phyloP scores from a whole-genome alignment of 129 eudicot genomes.

The Chrysanthemum seticuspe region DNA sequence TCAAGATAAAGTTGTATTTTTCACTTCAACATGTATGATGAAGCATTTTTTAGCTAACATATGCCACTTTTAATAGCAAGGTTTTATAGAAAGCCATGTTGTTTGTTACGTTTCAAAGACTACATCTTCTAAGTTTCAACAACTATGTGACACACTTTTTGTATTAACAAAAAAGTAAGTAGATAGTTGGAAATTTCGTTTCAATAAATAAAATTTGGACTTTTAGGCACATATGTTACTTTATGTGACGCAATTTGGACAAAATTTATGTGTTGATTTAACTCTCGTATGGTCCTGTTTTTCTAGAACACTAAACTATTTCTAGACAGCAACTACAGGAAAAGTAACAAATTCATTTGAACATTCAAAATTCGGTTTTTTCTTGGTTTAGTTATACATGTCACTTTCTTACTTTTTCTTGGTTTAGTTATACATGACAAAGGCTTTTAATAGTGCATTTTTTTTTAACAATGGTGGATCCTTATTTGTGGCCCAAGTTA shows the following conservation, averaged over 20 bases:
- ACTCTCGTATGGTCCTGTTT: neutral
- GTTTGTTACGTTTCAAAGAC: neutral
- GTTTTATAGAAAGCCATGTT: neutral
- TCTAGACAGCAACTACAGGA: neutral
- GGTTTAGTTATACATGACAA: too few relatives aligned
- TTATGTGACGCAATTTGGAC: conserved; percentile 11
- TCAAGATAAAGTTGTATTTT: neutral
- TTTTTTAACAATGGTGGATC: neutral
- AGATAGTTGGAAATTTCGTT: conserved; percentile 19
- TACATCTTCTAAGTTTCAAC: neutral
- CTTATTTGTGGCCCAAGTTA: neutral
- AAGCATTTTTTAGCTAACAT: neutral
- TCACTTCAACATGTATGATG: conserved; percentile 11
- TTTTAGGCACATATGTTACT: neutral
- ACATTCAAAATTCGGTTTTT: too few relatives aligned
- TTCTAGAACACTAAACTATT: neutral
- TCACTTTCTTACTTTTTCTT: too few relatives aligned
- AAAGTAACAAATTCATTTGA: neutral
- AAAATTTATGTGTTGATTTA: conserved; percentile 10
- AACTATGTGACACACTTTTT: conserved; percentile 2
- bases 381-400: too few relatives aligned
- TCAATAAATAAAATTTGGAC: conserved; percentile 10
- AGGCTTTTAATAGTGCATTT: neutral
- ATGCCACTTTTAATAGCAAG: neutral
- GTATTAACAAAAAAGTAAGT: conserved; percentile 8